Base-by-base conservation (phyloP, 2,329 filamentous ascomycete species). In the Cladobotryum mycophilum region DNA sequence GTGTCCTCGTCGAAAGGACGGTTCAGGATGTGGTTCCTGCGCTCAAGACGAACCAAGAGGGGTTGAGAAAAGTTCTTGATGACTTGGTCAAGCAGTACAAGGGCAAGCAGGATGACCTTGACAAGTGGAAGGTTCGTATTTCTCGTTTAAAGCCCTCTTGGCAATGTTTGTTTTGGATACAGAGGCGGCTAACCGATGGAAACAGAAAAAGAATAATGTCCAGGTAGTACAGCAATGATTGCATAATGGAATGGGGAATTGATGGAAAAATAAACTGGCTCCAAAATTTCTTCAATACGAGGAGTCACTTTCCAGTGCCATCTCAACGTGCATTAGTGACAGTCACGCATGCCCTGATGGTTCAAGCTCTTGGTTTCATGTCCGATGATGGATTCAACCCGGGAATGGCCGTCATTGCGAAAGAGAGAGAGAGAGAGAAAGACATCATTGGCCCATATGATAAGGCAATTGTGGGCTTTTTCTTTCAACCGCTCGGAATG, bases 51-150 rank as follows among this genome's bases (percentile, higher is more conserved):
- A 97, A 99, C 67, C 88, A 89, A 22, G 92, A 97, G 56, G 92
- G 93, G 2, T 68, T 99, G 65, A 93, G 87, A 72, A 95, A 96
- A 72, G 90, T 97, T 30, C 76, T 97, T 49, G 91, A 96, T 56
- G 92, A 96, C 67, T 74, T 99, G 56, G 81, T 97, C 59, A 96
- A 96, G 79, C 89, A 96, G 72, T 97, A 97, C 78, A 95, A 95
- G 76, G 74, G 77, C 33, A 95, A 96, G 72, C 91, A 99, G 69
- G 84, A 89, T 40, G 93, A 99, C 66, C 81, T 99, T 76, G 92
- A 99, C 67, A 91, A 86, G 70, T 99, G 93, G 93, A 99, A 99
- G 89, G 92, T 95, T 72, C 52, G 82, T 64, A 33, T 15, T 3
- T 14, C 45, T 13, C 15, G 11, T 34, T 34, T 25, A n/a, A 25